Evolutionary conservation across 2,329 filamentous ascomycete genomes (phyloP).

Genomic region (Scopulariopsis brevicaulis): DNA sequence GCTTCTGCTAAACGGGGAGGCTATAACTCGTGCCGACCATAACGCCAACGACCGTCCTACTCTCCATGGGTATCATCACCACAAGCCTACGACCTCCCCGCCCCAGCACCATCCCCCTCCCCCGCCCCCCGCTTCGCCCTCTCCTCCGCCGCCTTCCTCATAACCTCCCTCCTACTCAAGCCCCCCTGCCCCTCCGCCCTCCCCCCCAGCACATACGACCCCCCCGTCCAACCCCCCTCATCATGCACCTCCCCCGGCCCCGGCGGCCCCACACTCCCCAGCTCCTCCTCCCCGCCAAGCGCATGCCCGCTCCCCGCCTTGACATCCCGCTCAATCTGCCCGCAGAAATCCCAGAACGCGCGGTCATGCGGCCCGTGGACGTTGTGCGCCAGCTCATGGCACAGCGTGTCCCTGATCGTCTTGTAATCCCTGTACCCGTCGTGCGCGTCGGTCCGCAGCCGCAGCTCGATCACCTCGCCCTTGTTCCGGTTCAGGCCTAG

Average conservation of each 20-base stretch:
- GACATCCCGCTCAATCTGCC: slow-evolving; percentile 80
- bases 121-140: slow-evolving; percentile 16
- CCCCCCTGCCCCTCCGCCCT: slow-evolving; percentile 29
- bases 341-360: slow-evolving; percentile 82
- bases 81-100: not conserved
- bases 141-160: slow-evolving; percentile 57
- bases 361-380: slow-evolving; percentile 75
- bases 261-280: slow-evolving; percentile 23
- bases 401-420: slow-evolving; percentile 82
- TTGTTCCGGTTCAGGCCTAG: slow-evolving; percentile 79
- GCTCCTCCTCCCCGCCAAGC: slow-evolving; percentile 55
- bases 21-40: not conserved
- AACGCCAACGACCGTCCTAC: not conserved
- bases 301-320: slow-evolving; percentile 63
- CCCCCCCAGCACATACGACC: slow-evolving; percentile 64
- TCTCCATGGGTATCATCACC: not conserved
- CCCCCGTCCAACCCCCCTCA: slow-evolving; percentile 67
- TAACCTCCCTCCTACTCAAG: slow-evolving; percentile 60
- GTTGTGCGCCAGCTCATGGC: slow-evolving; percentile 92
- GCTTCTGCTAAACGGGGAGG: not conserved
- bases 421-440: slow-evolving; percentile 91
- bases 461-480: slow-evolving; percentile 83
- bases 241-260: slow-evolving; percentile 48
- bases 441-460: slow-evolving; percentile 84
- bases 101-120: not conserved